Evolutionary conservation across 371 early-diverging fungal genomes (phyloP).

Genomic region (Syncephalastrum racemosum): DNA sequence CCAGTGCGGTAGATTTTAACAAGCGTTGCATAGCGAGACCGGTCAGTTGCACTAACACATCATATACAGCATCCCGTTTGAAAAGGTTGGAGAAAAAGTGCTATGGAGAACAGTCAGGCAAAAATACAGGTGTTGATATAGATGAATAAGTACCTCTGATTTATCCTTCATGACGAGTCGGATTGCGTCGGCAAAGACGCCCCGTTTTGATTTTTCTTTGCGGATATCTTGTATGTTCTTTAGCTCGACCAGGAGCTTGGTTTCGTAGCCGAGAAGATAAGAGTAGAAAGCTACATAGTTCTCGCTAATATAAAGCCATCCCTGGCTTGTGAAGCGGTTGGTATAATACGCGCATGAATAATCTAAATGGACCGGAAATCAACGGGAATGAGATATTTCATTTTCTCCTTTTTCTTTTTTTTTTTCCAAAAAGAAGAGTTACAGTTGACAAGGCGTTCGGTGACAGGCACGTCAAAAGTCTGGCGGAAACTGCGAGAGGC

Average conservation of each 20-base stretch:
- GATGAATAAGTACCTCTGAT: constrained; percentile 56
- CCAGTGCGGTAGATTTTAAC: constrained; percentile 75
- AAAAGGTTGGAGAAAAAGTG: constrained; percentile 94
- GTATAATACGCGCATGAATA: constrained; percentile 91
- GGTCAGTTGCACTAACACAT: constrained; percentile 87
- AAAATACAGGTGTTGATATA: neutral
- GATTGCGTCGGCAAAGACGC: constrained; percentile 88
- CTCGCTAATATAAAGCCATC: constrained; percentile 96
- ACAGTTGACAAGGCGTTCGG: constrained; percentile 91
- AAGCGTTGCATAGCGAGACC: constrained; percentile 86
- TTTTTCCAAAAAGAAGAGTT: constrained; percentile 18
- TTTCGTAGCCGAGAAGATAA: constrained; percentile 90
- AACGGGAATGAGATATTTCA: neutral
- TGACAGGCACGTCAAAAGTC: constrained; percentile 78
- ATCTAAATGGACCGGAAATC: constrained; percentile 42
- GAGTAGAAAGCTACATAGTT: constrained; percentile 94
- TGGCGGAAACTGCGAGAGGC: constrained; percentile 91
- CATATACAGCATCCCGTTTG: constrained; percentile 87
- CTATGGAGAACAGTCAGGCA: constrained; percentile 29
- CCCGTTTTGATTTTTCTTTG: constrained; percentile 82
- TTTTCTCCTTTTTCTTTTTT: neutral
- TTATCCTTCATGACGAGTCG: constrained; percentile 79
- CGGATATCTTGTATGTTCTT: constrained; percentile 86
- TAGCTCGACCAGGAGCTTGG: constrained; percentile 85
- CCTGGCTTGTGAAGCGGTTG: constrained; percentile 85